Evolutionary conservation across 2,329 filamentous ascomycete species (phyloP), one percentile per base, ranked within the genome.

Genomic region (Beauveria medogensis): DNA sequence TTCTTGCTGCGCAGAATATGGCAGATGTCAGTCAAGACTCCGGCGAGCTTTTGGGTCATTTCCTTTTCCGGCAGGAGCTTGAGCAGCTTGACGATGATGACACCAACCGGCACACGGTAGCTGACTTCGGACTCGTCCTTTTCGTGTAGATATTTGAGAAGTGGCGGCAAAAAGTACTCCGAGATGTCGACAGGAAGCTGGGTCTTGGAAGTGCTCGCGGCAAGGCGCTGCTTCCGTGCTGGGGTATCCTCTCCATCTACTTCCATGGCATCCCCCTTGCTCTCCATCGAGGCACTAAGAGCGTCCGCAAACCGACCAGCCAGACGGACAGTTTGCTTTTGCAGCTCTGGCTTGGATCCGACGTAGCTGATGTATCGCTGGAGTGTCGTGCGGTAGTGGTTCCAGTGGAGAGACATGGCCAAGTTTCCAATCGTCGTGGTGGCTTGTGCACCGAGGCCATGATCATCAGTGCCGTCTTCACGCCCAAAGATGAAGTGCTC

Each of bases 111-210:
- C 40, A 97, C 88, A 72, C 94, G 90, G 57, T 94, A 84, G 75
- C 92, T 96, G 73, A 99, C 93, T 55, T 92, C 92, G 1, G 91
- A 87, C 71, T 99, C 94, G 65, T 97, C 91, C 73, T 97, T 97
- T 68, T 96, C 87, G 68, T 97, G 92, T 30, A 97, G 82, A 70
- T 96, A 94, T 51, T 86, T 84, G n/a, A 88, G 82, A 37, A 99
- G 76, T 20, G 89, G 84, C 0, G 93, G 91, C 43, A 96, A 76
- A 67, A 96, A 89, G 64, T 87, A 86, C 22, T 84, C 83, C 46
- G 84, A 82, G 57, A 97, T 78, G 66, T 96, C 91, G 1, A 83
- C 80, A 18, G 83, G 78, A 40, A 96, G 78, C 71, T 91, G 91
- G 10, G 84, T 76, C 40, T 81, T 79, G 0, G 91, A 91, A 59